Evolutionary conservation across 768 basidiomycete species (phyloP), one percentile per base, ranked within the genome.

Genomic region (Leccinum arenicola): DNA sequence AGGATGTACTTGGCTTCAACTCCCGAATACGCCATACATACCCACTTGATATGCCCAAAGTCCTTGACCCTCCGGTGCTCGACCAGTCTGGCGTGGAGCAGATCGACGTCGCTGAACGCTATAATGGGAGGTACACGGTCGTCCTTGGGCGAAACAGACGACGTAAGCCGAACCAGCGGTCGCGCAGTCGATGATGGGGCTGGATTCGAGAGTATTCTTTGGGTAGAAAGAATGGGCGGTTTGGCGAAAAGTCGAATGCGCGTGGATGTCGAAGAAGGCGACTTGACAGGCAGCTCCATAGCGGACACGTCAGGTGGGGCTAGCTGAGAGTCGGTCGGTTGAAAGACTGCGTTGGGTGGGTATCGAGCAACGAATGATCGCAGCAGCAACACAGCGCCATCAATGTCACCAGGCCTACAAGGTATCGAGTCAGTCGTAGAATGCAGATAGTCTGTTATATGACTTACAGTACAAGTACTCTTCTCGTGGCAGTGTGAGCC

Each of bases 111-210:
- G 15, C 74, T 64, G 69, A 94, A 96, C 12, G 84, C 80, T 21
- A 96, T 65, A 43, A 94, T 70, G 0, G 94, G 94, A 0, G 94
- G 91, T 6, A 97, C 86, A 23, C 80, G 68, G 64, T 93, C 88
- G 68, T 97, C 95, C 1, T 84, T 81, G 4, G 88, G 78, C 17
- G 84, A 83, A 3, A 77, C 72, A 0, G 74, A 71, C 7, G 85
- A 80, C 3, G 82, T 84, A 63, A 92, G 76, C 21, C 91, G 85
- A 21, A 95, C 88, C 31, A 94, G 72, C 4, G 91, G 90, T 14
- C 85, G 80, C 1, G 76, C 66, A 2, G 58, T 47, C 6, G 25
- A 55, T 4, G 64, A 27, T 27, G 25, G 33, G 1, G 31, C 36
- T 0, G 71, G 35, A 49, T 74, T 72, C 48, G 48, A 51, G 31